Evolutionary conservation across 495 filamentous ascomycete genomes (phyloP), one percentile per base, ranked within the genome.

Genomic region (Penicillium ucsense): DNA sequence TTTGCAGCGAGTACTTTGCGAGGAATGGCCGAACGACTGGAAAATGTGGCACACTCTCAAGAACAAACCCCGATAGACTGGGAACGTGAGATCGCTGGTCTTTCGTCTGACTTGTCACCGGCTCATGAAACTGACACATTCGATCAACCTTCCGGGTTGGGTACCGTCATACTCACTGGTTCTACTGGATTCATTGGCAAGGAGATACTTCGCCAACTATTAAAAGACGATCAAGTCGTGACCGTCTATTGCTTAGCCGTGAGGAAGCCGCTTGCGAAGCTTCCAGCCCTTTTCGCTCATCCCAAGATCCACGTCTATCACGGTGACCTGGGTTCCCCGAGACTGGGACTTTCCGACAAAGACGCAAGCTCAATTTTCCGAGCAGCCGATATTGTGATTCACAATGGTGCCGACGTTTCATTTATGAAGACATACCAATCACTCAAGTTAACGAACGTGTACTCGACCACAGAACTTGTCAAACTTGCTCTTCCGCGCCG

Each of bases 321-420:
- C 0, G 76, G 76, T 0, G 59, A 77, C 44, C 53, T 72, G 1
- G 44, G 50, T 0, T 35, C 37, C 3, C 46, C 59, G 43, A 51
- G 20, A 1, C 47, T 78, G 0, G 77, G 76, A 5, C 57, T 79
- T 0, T 57, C 59, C 0, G 48, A 58, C 0, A 30, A 38, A 0
- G 59, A 68, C 0, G 51, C 49, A 8, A 8, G 7, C 1, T 41
- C 32, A 0, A 52, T 81, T 2, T 68, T 62, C 27, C 9, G 9
- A 4, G 35, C 43, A 3, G 69, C 62, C 0, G 64, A 79, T 38
- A 49, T 48, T 4, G 55, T 80, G 31, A 70, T 82, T 33, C 78
- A 81, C 57, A 72, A 68, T 49, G 78, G 75, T 6, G 73, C 76
- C 0, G 66, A 75, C 41, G 66, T 70, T 2, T 77, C 73, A 3